Percentiles rank a stretch among this genome's conserved stretches.
phyloP scores from a whole-genome alignment of 2,329 filamentous ascomycete species.

The Colletotrichum coccodes region DNA sequence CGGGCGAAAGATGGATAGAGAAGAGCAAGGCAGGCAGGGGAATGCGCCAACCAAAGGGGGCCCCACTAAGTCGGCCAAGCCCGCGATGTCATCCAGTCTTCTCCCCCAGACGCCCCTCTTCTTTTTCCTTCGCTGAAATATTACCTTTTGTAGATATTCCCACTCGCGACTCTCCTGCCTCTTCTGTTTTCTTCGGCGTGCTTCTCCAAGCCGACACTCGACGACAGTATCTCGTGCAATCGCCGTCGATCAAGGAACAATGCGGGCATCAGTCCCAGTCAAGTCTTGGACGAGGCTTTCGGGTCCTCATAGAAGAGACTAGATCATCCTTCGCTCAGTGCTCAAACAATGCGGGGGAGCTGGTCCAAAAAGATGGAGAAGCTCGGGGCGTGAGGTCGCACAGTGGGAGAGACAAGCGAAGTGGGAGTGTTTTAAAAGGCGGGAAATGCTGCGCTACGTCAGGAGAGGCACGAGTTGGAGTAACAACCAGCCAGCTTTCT shows the following conservation, averaged over 20 bases:
- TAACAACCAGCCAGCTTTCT: neutral
- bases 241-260: neutral
- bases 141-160: neutral
- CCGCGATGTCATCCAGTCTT: constrained; percentile 10
- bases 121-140: no score
- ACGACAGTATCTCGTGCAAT: neutral
- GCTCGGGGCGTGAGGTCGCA: neutral
- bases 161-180: neutral
- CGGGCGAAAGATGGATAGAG: neutral
- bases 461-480: neutral
- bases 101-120: constrained; percentile 22
- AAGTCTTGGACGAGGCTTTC: neutral
- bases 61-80: constrained; percentile 1
- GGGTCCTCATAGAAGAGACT: neutral
- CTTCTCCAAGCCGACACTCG: neutral
- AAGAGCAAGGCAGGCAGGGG: neutral
- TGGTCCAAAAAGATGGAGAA: neutral
- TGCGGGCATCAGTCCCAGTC: neutral
- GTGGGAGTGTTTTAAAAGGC: neutral
- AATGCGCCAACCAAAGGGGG: constrained; percentile 23
- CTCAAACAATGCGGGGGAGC: constrained; percentile 27
- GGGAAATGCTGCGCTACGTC: neutral
- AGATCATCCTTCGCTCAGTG: constrained; percentile 10
- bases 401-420: neutral
- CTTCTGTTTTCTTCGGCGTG: constrained; percentile 1